phyloP scores from a whole-genome alignment of 179 eudicot genomes.

The Nepenthes alata region DNA sequence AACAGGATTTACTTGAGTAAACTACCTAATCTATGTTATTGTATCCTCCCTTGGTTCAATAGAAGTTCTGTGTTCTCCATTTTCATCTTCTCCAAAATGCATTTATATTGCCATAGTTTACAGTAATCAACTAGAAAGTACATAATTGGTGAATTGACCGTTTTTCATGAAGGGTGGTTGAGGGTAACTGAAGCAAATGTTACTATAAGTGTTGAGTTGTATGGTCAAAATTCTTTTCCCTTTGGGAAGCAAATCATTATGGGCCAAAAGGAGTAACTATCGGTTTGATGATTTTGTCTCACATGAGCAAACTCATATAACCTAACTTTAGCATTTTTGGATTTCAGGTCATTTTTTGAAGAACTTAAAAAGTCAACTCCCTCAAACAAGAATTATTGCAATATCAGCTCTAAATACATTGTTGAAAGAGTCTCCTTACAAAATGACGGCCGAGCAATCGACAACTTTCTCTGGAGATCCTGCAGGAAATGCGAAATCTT shows the following conservation, averaged over 20 bases:
- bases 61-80: no score
- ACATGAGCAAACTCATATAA: not conserved
- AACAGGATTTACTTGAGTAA: not conserved
- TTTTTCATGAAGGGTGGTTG: not conserved
- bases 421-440: constrained; percentile 89
- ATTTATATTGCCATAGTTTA: no score
- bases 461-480: constrained; percentile 21
- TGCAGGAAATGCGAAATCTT: constrained; percentile 41
- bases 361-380: constrained; percentile 86
- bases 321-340: constrained; percentile 1
- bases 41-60: no score
- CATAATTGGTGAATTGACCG: no score
- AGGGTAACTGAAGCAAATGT: not conserved
- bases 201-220: no score
- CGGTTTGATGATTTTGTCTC: no score
- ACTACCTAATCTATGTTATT: no score
- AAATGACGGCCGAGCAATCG: constrained; percentile 31
- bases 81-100: no score
- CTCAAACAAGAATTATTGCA: constrained; percentile 95
- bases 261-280: not conserved
- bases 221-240: no score
- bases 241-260: not conserved
- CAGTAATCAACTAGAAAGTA: no score
- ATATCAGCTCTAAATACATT: constrained; percentile 92
- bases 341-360: constrained; percentile 85